phyloP scores from a whole-genome alignment of 257 asterid genomes.

The Anisodus acutangulus region DNA sequence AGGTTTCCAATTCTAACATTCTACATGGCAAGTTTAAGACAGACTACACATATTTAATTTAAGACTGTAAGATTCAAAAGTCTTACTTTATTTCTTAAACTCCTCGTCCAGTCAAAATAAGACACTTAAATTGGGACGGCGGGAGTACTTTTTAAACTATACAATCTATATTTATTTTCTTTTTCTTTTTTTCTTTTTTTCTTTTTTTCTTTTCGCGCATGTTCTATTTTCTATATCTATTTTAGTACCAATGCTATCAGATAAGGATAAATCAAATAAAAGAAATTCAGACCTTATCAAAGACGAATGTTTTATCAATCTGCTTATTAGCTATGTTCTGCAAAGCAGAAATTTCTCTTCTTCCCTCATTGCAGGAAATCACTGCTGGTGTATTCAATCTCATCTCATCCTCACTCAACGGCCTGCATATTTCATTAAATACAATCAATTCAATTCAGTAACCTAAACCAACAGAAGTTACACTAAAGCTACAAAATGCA shows the following conservation, averaged over 20 bases:
- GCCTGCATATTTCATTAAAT: conserved; percentile 49
- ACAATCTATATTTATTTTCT: background rate
- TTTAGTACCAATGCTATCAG: background rate
- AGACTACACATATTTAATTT: no score
- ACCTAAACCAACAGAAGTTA: background rate
- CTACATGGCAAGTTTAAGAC: no score
- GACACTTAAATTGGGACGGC: no score
- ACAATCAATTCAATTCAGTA: background rate
- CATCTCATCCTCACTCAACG: conserved; percentile 87
- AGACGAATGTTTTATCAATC: conserved; percentile 88
- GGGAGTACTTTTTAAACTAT: background rate
- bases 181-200: background rate
- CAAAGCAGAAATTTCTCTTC: conserved; percentile 87
- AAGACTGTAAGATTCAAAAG: no score
- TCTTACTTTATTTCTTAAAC: no score
- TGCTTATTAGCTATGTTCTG: conserved; percentile 99
- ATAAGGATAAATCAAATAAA: background rate
- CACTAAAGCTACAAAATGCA: background rate
- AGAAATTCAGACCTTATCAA: conserved; percentile 70
- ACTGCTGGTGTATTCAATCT: conserved; percentile 84
- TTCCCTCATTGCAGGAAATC: conserved; percentile 82
- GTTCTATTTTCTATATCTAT: background rate
- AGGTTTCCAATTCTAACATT: no score
- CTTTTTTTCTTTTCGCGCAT: background rate
- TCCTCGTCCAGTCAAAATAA: no score